Evolutionary conservation across 257 asterid genomes (phyloP).

Genomic region (Cordia subcordata): DNA sequence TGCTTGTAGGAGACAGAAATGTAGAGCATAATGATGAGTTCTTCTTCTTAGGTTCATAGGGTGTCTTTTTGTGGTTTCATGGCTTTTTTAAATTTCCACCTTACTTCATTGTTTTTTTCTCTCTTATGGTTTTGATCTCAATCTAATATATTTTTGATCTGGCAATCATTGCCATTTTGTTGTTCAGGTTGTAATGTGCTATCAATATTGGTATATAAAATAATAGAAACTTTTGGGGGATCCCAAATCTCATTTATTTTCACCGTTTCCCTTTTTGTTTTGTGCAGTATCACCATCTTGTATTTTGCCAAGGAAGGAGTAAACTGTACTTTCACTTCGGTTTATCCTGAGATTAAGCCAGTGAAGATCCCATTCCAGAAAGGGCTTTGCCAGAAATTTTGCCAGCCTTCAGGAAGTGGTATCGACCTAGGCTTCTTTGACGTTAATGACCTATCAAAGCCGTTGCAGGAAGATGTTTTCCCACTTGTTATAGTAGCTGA

Average conservation of each 20-base stretch:
- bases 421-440: slow-evolving; percentile 84
- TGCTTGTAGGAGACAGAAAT: too few relatives aligned
- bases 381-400: slow-evolving; percentile 79
- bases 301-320: slow-evolving; percentile 82
- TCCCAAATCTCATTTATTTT: not conserved
- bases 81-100: too few relatives aligned
- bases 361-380: slow-evolving; percentile 59
- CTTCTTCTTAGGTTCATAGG: too few relatives aligned
- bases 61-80: too few relatives aligned
- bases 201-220: too few relatives aligned
- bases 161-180: too few relatives aligned
- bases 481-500: slow-evolving; percentile 85
- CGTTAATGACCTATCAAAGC: slow-evolving; percentile 72
- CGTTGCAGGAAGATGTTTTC: slow-evolving; percentile 56
- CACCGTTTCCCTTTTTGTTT: slow-evolving; percentile 8
- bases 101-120: too few relatives aligned
- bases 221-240: too few relatives aligned
- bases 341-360: slow-evolving; percentile 71
- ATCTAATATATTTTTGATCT: too few relatives aligned
- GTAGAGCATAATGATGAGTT: too few relatives aligned
- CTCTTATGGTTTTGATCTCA: too few relatives aligned
- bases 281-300: slow-evolving; percentile 64
- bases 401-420: slow-evolving; percentile 92
- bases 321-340: slow-evolving; percentile 51
- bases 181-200: too few relatives aligned